Base-by-base conservation (phyloP, 2,329 filamentous ascomycete species). In the Ascochyta clinopodiicola region DNA sequence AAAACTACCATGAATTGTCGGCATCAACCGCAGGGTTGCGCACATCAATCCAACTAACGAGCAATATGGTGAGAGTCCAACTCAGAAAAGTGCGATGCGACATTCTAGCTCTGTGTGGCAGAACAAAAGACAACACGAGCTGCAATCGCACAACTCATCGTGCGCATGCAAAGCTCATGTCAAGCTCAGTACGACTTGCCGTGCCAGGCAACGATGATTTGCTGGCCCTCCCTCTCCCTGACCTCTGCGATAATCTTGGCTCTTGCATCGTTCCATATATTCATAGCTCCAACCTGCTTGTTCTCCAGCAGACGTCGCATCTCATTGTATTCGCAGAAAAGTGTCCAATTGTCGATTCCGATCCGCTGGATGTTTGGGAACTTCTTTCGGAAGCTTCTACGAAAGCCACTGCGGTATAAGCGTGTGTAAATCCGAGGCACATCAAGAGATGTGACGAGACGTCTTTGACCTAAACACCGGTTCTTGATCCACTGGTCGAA, bases 351-450 rank as follows among this genome's bases (percentile, higher is more conserved):
- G 6, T 60, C 53, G 2, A 64, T 22, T 1, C 58, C 47, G 17
- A 66, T 38, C 6, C 47, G 56, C 21, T 17, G 32, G 31, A 62
- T 51, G 9, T 49, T 48, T 1, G 63, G 61, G 19, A 64, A 62
- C 7, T 56, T 60, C 4, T 43, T 10, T 10, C 46, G 35, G 19
- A 63, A 55, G 0, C 2, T 13, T 17, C 44, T 59, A n/a, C 61
- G 57, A 15, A 46, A 37, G 3, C 51, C 57, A 8, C 19, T 17
- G 6, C 29, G n/a, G 19, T 66, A 64, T 0, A 57, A 19, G 0
- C 49, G 19, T 15, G 49, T 48, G 25, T 66, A 66, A 0, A 36
- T 44, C 3, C 47, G 43, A 0, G 63, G 56, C 2, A 64, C 34
- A 6, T 61, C 39, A 2, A 66, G 22, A 1, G 59, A 66, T 2